phyloP scores from a whole-genome alignment of 148 eudicot species.

The Chenopodium suecicum region DNA sequence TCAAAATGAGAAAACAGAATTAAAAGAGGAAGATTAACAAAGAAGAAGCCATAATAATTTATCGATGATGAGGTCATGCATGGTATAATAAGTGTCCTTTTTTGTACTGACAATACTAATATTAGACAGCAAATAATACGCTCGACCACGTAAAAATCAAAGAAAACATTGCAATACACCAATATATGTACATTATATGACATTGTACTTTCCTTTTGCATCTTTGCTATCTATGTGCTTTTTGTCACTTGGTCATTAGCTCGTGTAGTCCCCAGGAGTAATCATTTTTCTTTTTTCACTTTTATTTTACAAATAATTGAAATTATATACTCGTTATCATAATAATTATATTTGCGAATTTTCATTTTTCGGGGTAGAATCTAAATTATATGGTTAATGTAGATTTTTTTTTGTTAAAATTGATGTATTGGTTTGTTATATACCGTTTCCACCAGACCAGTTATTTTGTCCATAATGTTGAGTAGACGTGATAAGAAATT shows the following conservation, averaged over 20 bases:
- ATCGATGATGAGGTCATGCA: slow-evolving; percentile 38
- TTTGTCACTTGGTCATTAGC: slow-evolving; percentile 25
- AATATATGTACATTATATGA: neutral
- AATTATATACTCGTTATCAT: no score
- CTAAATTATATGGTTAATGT: no score
- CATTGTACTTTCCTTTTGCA: slow-evolving; percentile 24
- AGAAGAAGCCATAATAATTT: slow-evolving; percentile 21
- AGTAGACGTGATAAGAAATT: no score
- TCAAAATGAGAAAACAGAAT: neutral
- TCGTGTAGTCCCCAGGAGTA: neutral
- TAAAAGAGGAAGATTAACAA: slow-evolving; percentile 1
- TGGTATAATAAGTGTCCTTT: slow-evolving; percentile 32
- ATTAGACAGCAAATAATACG: slow-evolving; percentile 39
- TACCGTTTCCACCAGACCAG: no score
- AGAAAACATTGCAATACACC: slow-evolving; percentile 15
- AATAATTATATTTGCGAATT: neutral
- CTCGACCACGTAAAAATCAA: slow-evolving; percentile 28
- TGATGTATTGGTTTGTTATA: no score
- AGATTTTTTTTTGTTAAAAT: no score
- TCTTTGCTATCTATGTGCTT: neutral
- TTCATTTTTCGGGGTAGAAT: no score
- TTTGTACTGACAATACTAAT: slow-evolving; percentile 35
- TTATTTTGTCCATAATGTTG: no score
- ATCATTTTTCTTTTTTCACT: neutral
- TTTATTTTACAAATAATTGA: neutral